A percentile compares a stretch with the other conserved stretches of the same genome.
Evolutionary conservation across 2,329 filamentous ascomycete species (phyloP).

Genomic region (Periconia sp.): DNA sequence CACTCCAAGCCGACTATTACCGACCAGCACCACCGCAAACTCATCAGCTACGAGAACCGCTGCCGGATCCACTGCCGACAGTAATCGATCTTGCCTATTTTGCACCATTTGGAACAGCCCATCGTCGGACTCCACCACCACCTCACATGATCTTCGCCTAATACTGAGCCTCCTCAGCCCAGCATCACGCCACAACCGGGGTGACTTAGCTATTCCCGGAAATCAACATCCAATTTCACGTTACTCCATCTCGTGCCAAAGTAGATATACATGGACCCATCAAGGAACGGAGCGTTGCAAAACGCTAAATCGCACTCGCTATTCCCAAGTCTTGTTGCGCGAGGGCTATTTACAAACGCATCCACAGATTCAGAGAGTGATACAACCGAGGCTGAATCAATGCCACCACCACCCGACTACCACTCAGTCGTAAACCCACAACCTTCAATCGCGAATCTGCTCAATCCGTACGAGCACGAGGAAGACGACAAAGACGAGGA

Average conservation of each 20-base stretch:
- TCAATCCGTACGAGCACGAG: conserved; percentile 21
- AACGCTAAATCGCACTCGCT: conserved; percentile 27
- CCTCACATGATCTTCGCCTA: conserved; percentile 24
- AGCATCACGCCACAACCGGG: conserved; percentile 38
- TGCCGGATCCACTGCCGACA: conserved; percentile 12
- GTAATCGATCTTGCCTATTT: neutral
- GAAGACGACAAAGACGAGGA: conserved; percentile 24
- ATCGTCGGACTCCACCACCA: conserved; percentile 4
- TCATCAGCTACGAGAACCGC: neutral
- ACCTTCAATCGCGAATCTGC: conserved; percentile 23
- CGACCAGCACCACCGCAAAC: conserved; percentile 1
- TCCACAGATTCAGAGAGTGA: neutral
- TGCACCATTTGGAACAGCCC: too few relatives aligned
- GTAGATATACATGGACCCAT: conserved; percentile 24
- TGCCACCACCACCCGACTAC: conserved; percentile 38
- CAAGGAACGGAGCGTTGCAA: conserved; percentile 21
- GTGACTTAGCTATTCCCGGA: conserved; percentile 11
- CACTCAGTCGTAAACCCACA: conserved; percentile 33
- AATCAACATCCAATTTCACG: conserved; percentile 11
- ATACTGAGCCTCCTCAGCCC: conserved; percentile 25
- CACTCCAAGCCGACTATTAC: neutral
- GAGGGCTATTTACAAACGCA: conserved; percentile 2
- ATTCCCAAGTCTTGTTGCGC: conserved; percentile 7
- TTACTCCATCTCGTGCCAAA: conserved; percentile 5
- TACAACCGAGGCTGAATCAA: conserved; percentile 5